A percentile compares a stretch with the other conserved stretches of the same genome.
phyloP scores from a whole-genome alignment of 805 yeast genomes.

The Groenewaldozyma tartarivorans region DNA sequence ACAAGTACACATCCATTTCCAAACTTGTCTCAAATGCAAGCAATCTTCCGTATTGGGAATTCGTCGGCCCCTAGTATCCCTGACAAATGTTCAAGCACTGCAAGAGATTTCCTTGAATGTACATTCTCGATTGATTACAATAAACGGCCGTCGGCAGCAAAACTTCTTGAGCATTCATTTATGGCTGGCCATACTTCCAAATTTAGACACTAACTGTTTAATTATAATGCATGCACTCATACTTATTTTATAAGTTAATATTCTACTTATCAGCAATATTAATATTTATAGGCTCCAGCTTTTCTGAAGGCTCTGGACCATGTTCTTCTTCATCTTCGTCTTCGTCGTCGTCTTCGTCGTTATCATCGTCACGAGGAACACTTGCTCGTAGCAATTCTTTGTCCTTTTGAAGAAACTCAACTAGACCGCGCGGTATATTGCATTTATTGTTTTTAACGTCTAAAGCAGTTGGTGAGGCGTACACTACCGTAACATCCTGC shows the following conservation, averaged over 20 bases:
- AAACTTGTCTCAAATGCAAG: slow-evolving; percentile 91
- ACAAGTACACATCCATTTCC: slow-evolving; percentile 97
- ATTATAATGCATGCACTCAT: neutral
- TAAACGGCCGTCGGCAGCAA: slow-evolving; percentile 65
- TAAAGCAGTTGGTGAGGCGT: slow-evolving; percentile 14
- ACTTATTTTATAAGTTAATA: neutral
- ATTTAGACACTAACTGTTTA: neutral
- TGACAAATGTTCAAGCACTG: slow-evolving; percentile 48
- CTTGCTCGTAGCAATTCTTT: slow-evolving; percentile 3
- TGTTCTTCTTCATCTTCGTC: neutral
- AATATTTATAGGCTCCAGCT: too few species aligned
- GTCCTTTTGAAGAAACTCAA: slow-evolving; percentile 9
- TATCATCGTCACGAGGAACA: neutral
- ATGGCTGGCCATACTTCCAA: slow-evolving; percentile 5
- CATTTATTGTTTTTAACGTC: slow-evolving; percentile 6
- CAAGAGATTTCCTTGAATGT: slow-evolving; percentile 51
- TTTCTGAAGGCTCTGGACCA: too few species aligned
- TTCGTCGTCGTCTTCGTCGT: neutral
- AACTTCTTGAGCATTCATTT: slow-evolving; percentile 58
- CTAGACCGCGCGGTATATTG: slow-evolving; percentile 7
- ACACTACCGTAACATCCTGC: slow-evolving; percentile 18
- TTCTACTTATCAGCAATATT: too few species aligned
- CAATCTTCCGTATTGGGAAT: slow-evolving; percentile 88
- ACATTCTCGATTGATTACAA: slow-evolving; percentile 71
- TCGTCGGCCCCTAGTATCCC: slow-evolving; percentile 72